phyloP scores from a whole-genome alignment of 75 land plant genomes.

The Pseudotsuga menziesii region DNA sequence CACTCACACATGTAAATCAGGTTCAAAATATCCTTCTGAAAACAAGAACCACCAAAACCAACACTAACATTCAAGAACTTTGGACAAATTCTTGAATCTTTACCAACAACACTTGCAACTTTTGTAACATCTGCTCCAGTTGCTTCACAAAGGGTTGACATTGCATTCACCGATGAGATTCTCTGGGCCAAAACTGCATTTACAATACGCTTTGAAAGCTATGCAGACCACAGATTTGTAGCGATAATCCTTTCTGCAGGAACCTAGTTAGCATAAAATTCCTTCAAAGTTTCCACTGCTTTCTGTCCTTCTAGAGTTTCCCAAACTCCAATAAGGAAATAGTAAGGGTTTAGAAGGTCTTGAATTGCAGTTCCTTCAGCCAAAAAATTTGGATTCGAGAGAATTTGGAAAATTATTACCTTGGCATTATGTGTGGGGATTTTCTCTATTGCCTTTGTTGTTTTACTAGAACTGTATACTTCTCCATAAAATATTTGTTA shows the following conservation, averaged over 20 bases:
- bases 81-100: constrained; percentile 33
- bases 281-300: constrained; percentile 22
- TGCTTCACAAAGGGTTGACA: constrained; percentile 35
- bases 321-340: constrained; percentile 34
- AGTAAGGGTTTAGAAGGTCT: constrained; percentile 22
- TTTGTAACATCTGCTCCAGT: constrained; percentile 16
- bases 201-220: constrained; percentile 32
- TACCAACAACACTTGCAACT: constrained; percentile 30
- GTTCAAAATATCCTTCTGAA: constrained; percentile 40
- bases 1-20: constrained; percentile 42
- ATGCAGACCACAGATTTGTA: constrained; percentile 34
- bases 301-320: constrained; percentile 33
- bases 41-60: constrained; percentile 23
- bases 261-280: constrained; percentile 12
- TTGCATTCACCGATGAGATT: constrained; percentile 32
- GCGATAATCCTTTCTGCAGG: constrained; percentile 31
- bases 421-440: constrained; percentile 32
- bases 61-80: constrained; percentile 15
- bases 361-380: constrained; percentile 36
- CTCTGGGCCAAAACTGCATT: too few species aligned
- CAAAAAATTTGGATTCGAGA: constrained; percentile 37
- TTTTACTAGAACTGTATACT: neutral
- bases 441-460: constrained; percentile 37
- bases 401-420: constrained; percentile 30
- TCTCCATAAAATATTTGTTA: too few species aligned